These are phyloP conservation scores for Phlyctochytrium arcticum DNA, from an alignment of 192 early-diverging fungal species.

Conservation along the genomic window DNA sequence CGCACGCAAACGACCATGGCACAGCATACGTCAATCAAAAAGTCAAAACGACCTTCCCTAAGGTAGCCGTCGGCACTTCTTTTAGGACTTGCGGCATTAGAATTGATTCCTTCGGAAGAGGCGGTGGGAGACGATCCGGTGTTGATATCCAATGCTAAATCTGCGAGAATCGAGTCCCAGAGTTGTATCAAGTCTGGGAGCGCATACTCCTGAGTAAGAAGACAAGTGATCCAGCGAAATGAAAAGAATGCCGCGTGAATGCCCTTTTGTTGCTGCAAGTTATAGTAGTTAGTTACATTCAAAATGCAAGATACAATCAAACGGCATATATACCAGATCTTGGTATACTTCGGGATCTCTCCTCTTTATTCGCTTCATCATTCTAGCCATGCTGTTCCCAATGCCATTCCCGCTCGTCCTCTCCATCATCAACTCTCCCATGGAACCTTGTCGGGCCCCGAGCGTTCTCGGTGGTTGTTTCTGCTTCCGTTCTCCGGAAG, in stretches of 20 bases:
- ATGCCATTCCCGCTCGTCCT: slow-evolving; percentile 53
- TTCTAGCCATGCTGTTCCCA: slow-evolving; percentile 55
- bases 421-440: slow-evolving; percentile 22
- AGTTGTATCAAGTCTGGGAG: slow-evolving; percentile 73
- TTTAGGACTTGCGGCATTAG: neutral
- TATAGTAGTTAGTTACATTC: neutral
- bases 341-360: slow-evolving; percentile 59
- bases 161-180: slow-evolving; percentile 77
- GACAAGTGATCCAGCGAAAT: slow-evolving; percentile 78
- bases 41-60: slow-evolving; percentile 49
- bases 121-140: neutral
- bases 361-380: slow-evolving; percentile 49
- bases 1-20: slow-evolving; percentile 68
- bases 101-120: too few species aligned
- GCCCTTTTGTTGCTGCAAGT: slow-evolving; percentile 44
- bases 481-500: too few species aligned
- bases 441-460: slow-evolving; percentile 1
- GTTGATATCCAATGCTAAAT: slow-evolving; percentile 41
- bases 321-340: slow-evolving; percentile 39
- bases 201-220: slow-evolving; percentile 65
- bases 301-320: neutral
- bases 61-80: neutral
- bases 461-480: neutral
- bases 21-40: slow-evolving; percentile 69
- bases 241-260: slow-evolving; percentile 69